phyloP scores from a whole-genome alignment of 2,329 filamentous ascomycete genomes.

The Calonectria crousiana region DNA sequence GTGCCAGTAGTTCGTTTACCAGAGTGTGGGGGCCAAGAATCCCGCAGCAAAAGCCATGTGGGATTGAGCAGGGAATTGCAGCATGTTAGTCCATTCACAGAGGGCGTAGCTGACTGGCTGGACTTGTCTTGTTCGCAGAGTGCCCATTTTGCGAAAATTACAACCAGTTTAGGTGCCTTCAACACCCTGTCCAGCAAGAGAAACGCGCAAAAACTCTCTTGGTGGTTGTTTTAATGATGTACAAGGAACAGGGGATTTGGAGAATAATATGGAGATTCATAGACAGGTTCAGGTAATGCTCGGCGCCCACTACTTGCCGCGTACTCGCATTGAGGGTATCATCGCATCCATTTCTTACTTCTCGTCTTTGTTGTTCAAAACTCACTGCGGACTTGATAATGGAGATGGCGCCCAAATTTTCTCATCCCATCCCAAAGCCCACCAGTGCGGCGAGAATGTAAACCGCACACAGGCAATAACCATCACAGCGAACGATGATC shows the following conservation, averaged over 20 bases:
- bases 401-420: not conserved
- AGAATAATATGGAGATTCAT: not conserved
- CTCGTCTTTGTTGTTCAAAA: not conserved
- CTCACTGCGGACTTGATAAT: not conserved
- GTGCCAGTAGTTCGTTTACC: slow-evolving; percentile 6
- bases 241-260: slow-evolving; percentile 11
- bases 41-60: slow-evolving; percentile 19
- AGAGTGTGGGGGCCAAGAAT: slow-evolving; percentile 21
- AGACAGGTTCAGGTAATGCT: not conserved
- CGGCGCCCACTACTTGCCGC: not conserved
- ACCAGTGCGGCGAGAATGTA: not conserved
- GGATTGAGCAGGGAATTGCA: slow-evolving; percentile 1
- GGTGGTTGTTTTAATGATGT: not conserved
- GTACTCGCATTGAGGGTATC: not conserved
- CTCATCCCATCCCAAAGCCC: not conserved
- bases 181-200: slow-evolving; percentile 3
- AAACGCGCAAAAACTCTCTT: not conserved
- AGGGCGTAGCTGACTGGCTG: not conserved
- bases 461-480: not conserved
- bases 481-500: not conserved
- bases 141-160: not conserved
- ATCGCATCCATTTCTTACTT: not conserved
- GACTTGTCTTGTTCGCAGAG: not conserved
- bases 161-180: not conserved
- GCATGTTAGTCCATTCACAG: not conserved